Base-by-base conservation (phyloP, 192 early-diverging fungal species). In the Coemansia sp. region DNA sequence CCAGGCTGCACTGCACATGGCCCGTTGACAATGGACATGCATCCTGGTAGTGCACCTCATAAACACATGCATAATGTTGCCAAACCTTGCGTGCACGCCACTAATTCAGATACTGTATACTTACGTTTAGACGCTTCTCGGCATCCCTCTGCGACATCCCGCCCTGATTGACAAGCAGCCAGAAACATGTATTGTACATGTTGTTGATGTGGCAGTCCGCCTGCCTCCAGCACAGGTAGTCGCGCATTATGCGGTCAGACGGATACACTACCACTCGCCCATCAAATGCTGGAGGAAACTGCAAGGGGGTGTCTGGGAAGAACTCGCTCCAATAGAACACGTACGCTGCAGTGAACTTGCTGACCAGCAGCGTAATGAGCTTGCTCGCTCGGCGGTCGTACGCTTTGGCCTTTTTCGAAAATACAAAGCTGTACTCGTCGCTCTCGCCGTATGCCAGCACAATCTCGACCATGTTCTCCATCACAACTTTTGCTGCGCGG, bases 141-240 rank as follows among this genome's bases (percentile, higher is more conserved):
- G 95, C 95, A 64, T 92, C 90, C 27, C 70, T 85, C 45, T 89
- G 88, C 8, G 90, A 85, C 58, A 80, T 84, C 17, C 66, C 68
- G 57, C 92, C 93, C 51, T 85, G 81, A 32, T 87, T 85, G 29
- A 98, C 95, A 38, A 99, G 75, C 10, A 87, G 80, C 95, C 96
- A 98, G 74, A 97, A 98, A 8, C 89, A 87, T 3, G 97, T 99
- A 78, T 99, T 99, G 84, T 97, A 99, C 66, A 95, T 73, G 72
- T 95, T 95, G 81, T 95, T 95, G 78, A 95, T 94, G 72, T 94
- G 94, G 67, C 94, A 96, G 72, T 98, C 95, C 15, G 89, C 96
- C 72, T 98, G 96, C 31, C 97, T 82, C 97, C 97, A 99, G 50
- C 85, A 77, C 63, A 99, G 84, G 77, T 99, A 99, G 81, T 99